Conservation (phyloP, 192 early-diverging fungal genomes). For the Rhizophagus clarus region DNA sequence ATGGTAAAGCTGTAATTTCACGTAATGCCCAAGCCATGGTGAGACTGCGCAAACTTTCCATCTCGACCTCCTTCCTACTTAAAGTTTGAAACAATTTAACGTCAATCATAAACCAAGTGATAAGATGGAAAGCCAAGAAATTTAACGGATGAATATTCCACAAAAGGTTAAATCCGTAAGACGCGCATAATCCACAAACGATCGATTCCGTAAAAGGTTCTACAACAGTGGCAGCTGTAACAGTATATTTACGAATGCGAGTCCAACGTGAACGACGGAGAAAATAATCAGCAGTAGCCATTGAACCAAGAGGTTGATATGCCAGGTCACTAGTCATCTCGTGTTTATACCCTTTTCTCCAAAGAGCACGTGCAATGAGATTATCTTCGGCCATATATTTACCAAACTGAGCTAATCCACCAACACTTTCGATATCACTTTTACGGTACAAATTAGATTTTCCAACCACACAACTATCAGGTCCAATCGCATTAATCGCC, state of each 20-base stretch:
- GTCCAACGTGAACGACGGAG: slow-evolving; percentile 89
- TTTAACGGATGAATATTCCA: slow-evolving; percentile 49
- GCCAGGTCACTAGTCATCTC: slow-evolving; percentile 87
- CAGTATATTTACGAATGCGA: slow-evolving; percentile 91
- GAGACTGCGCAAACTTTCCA: slow-evolving; percentile 52
- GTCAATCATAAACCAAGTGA: slow-evolving; percentile 65
- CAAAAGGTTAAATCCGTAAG: slow-evolving; percentile 65
- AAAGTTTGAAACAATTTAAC: slow-evolving; percentile 54
- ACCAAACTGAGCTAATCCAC: slow-evolving; percentile 84
- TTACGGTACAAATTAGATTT: slow-evolving; percentile 94
- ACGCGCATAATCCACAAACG: slow-evolving; percentile 70
- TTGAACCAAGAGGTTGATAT: slow-evolving; percentile 78
- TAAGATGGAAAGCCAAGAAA: slow-evolving; percentile 55
- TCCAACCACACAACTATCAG: slow-evolving; percentile 90
- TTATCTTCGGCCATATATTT: slow-evolving; percentile 97
- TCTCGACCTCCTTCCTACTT: slow-evolving; percentile 33
- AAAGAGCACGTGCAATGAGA: slow-evolving; percentile 85
- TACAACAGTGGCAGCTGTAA: slow-evolving; percentile 80
- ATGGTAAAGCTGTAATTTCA: slow-evolving; percentile 81
- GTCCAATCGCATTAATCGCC: slow-evolving; percentile 83
- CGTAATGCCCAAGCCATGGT: slow-evolving; percentile 79
- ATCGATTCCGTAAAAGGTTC: slow-evolving; percentile 96
- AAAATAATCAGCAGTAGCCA: slow-evolving; percentile 80
- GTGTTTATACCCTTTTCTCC: slow-evolving; percentile 78
- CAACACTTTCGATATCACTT: slow-evolving; percentile 74